phyloP scores from a whole-genome alignment of 2,329 filamentous ascomycete genomes.

The Diplodia intermedia region DNA sequence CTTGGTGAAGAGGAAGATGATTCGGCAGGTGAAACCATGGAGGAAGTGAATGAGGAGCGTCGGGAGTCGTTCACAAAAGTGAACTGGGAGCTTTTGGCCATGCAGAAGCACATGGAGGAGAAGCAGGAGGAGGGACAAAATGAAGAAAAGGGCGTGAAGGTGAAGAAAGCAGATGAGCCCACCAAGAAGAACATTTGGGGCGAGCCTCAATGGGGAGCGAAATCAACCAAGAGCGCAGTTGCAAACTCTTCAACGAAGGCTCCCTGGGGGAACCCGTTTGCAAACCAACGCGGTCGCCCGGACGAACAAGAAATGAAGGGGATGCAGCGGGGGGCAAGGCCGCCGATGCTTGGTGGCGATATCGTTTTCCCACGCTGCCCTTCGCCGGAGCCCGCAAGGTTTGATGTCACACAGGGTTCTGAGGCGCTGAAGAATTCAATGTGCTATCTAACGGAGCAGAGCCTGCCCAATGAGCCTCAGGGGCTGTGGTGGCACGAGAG shows the following conservation, averaged over 20 bases:
- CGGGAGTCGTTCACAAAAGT: slow-evolving; percentile 69
- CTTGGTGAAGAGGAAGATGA: slow-evolving; percentile 65
- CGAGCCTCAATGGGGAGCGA: slow-evolving; percentile 41
- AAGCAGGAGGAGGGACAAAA: slow-evolving; percentile 40
- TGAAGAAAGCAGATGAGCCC: slow-evolving; percentile 38
- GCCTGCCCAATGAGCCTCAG: slow-evolving; percentile 54
- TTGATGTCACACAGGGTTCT: slow-evolving; percentile 74
- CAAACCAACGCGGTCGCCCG: slow-evolving; percentile 37
- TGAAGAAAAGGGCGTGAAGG: slow-evolving; percentile 42
- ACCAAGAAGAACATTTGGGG: slow-evolving; percentile 45
- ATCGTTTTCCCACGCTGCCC: slow-evolving; percentile 80
- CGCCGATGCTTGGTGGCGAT: slow-evolving; percentile 87
- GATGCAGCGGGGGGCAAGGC: slow-evolving; percentile 67
- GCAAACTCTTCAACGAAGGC: slow-evolving; percentile 34
- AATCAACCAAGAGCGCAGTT: slow-evolving; percentile 18
- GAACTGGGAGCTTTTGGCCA: slow-evolving; percentile 78
- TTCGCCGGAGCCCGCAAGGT: slow-evolving; percentile 83
- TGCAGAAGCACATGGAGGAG: slow-evolving; percentile 78
- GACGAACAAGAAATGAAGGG: slow-evolving; percentile 56
- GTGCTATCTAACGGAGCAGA: slow-evolving; percentile 59
- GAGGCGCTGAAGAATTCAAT: slow-evolving; percentile 58
- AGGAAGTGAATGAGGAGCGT: slow-evolving; percentile 41
- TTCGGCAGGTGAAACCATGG: slow-evolving; percentile 56
- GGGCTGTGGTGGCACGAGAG: slow-evolving; percentile 66
- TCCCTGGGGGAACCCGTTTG: slow-evolving; percentile 50